These are phyloP conservation scores for Rhynchospora tenuis DNA, from an alignment of 176 grass and related monocot genomes.

Conservation along the genomic window DNA sequence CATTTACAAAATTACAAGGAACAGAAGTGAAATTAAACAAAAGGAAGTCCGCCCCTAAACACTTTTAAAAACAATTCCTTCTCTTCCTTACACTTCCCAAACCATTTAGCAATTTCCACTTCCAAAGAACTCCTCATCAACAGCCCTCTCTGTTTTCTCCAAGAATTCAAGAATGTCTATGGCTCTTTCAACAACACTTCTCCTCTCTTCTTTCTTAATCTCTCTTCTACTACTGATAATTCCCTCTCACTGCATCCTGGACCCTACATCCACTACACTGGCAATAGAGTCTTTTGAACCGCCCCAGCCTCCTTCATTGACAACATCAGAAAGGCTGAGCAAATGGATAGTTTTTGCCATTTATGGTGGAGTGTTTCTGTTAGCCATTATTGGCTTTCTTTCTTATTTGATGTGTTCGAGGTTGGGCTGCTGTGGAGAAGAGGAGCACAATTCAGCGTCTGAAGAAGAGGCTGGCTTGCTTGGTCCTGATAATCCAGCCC, in stretches of 20 bases:
- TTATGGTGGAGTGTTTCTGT: constrained; percentile 13
- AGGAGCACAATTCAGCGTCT: too few relatives aligned
- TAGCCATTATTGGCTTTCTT: too few relatives aligned
- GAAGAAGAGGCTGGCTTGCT: neutral
- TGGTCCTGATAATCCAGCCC: neutral
- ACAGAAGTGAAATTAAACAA: neutral
- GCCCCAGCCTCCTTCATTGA: neutral
- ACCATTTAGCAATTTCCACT: neutral
- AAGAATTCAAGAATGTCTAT: neutral
- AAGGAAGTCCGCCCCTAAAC: neutral
- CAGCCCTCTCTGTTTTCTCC: constrained; percentile 5
- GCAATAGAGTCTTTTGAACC: neutral
- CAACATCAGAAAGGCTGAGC: neutral
- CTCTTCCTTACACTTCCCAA: neutral
- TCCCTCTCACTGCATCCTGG: neutral
- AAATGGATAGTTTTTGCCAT: constrained; percentile 47
- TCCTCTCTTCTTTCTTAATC: neutral
- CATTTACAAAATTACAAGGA: neutral
- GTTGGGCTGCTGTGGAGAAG: neutral
- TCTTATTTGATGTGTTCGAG: too few relatives aligned
- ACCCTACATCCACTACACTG: constrained; percentile 37
- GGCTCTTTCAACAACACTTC: neutral
- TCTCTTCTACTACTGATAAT: neutral
- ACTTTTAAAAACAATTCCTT: neutral
- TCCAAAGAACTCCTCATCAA: neutral